Conservation (phyloP, 73 alveolate genomes). For the Paramecium pentaurelia region DNA sequence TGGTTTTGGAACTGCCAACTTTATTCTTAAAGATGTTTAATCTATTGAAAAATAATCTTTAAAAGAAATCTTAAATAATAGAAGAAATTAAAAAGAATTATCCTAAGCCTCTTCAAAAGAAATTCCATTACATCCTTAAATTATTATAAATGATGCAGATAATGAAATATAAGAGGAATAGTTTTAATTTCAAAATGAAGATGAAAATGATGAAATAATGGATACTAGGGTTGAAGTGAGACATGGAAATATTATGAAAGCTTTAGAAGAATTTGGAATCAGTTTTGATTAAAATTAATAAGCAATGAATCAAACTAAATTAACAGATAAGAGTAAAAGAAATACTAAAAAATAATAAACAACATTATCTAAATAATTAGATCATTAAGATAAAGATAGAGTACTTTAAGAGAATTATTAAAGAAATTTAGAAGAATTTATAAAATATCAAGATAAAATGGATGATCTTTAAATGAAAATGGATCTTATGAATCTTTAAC, state of each 20-base stretch:
- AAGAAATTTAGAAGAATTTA: neutral
- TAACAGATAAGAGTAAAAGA: neutral
- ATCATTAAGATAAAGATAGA: neutral
- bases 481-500: neutral
- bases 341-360: neutral
- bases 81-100: neutral
- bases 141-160: neutral
- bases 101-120: neutral
- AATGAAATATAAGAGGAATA: neutral
- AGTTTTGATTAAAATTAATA: neutral
- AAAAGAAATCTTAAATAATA: constrained; percentile 3
- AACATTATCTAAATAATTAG: neutral
- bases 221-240: neutral
- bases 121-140: neutral
- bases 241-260: neutral
- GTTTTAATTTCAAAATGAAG: neutral
- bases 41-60: neutral
- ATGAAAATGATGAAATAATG: neutral
- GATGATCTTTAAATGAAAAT: neutral
- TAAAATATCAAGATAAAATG: neutral
- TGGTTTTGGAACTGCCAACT: neutral
- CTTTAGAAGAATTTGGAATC: constrained; percentile 18
- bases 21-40: neutral
- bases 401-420: neutral
- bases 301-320: neutral